phyloP scores from a whole-genome alignment of 2,329 filamentous ascomycete genomes.

The Epichloe hybrida region DNA sequence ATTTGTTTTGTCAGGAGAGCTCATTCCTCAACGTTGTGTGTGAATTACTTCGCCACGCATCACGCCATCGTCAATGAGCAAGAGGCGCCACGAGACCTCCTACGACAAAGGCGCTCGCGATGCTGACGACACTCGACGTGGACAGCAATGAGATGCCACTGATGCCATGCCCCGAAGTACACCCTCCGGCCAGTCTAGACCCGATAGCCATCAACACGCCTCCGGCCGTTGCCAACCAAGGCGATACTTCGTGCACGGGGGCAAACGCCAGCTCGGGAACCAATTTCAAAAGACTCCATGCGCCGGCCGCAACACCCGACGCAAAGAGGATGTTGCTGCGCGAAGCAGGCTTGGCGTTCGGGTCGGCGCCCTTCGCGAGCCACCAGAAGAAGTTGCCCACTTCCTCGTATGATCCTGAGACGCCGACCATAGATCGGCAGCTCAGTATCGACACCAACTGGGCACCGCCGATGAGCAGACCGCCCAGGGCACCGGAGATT shows the following conservation, averaged over 20 bases:
- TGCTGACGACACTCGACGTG: slow-evolving; percentile 47
- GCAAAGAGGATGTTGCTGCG: slow-evolving; percentile 38
- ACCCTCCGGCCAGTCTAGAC: slow-evolving; percentile 49
- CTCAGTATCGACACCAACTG: slow-evolving; percentile 43
- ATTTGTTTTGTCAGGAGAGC: too few species aligned
- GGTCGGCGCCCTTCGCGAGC: slow-evolving; percentile 18
- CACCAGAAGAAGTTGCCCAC: slow-evolving; percentile 40
- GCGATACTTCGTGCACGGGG: slow-evolving; percentile 19
- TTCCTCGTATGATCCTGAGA: slow-evolving; percentile 49
- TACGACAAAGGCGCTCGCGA: slow-evolving; percentile 41
- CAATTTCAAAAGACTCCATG: slow-evolving; percentile 22
- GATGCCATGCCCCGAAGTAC: slow-evolving; percentile 56
- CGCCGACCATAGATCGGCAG: slow-evolving; percentile 42
- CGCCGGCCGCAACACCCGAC: slow-evolving; percentile 34
- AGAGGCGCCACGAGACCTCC: slow-evolving; percentile 24
- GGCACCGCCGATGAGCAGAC: slow-evolving; percentile 42
- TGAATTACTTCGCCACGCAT: too few species aligned
- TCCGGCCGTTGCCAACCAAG: slow-evolving; percentile 32
- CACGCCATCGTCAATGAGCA: slow-evolving; percentile 10
- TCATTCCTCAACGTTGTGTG: too few species aligned
- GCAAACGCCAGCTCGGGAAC: slow-evolving; percentile 17
- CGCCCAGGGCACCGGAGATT: slow-evolving; percentile 37
- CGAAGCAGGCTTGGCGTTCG: slow-evolving; percentile 16
- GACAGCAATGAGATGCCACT: slow-evolving; percentile 52
- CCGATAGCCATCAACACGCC: slow-evolving; percentile 47